A percentile compares a stretch with the other conserved stretches of the same genome.
phyloP scores from a whole-genome alignment of 805 yeast genomes.

The Lipomyces sp. region DNA sequence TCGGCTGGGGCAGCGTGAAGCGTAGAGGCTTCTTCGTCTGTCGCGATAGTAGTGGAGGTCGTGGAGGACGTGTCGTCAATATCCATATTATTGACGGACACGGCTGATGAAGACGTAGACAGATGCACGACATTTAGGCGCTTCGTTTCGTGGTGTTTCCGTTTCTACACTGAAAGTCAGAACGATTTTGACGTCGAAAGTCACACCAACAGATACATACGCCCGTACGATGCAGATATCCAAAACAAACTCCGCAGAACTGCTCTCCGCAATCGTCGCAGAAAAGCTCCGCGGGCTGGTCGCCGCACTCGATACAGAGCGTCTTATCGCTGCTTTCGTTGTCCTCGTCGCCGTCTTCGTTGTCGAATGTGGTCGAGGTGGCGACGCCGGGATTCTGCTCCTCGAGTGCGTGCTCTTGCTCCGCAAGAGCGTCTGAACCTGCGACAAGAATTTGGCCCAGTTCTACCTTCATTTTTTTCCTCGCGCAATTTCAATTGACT shows the following conservation, averaged over 20 bases:
- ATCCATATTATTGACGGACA: conserved; percentile 17
- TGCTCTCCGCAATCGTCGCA: conserved; percentile 64
- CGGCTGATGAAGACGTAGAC: conserved; percentile 16
- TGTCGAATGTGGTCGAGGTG: neutral
- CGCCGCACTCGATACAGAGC: conserved; percentile 67
- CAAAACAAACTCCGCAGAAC: conserved; percentile 68
- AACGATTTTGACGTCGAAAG: neutral
- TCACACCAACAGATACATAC: conserved; percentile 10
- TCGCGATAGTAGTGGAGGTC: neutral
- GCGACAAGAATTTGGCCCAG: conserved; percentile 20
- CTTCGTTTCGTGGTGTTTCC: conserved; percentile 44
- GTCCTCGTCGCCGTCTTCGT: conserved; percentile 9
- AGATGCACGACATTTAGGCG: conserved; percentile 26
- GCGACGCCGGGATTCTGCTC: conserved; percentile 5
- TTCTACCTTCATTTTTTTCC: conserved; percentile 21
- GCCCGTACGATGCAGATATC: conserved; percentile 67
- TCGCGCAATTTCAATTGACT: too few species aligned
- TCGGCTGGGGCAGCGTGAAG: neutral
- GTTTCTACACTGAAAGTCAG: conserved; percentile 33
- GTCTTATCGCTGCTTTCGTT: conserved; percentile 11
- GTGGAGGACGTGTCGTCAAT: conserved; percentile 25
- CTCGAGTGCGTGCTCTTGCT: conserved; percentile 16
- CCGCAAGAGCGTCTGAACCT: conserved; percentile 15
- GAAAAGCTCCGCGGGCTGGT: conserved; percentile 63
- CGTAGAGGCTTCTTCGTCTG: neutral